These are phyloP conservation scores for Diutina neorugosa DNA, from an alignment of 1,139 yeast species.

Conservation along the genomic window DNA sequence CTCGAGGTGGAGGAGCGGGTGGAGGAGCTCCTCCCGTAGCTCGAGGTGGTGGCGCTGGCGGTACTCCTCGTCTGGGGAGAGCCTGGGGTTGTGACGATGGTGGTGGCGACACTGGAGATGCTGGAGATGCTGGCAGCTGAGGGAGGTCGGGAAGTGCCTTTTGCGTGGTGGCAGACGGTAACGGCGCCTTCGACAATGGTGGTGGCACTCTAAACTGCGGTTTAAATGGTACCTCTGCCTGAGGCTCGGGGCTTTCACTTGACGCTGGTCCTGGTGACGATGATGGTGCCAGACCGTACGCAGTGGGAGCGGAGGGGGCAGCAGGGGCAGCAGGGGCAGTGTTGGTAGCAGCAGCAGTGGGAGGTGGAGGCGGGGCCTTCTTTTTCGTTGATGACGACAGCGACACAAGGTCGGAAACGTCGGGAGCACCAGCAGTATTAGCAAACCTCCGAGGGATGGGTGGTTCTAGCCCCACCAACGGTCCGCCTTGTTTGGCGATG, in stretches of 20 bases:
- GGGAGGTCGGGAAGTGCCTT: slow-evolving; percentile 6
- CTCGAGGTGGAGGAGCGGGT: background rate
- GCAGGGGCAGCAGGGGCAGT: no score
- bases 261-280: slow-evolving; percentile 5
- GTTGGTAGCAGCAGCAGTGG: slow-evolving; percentile 8
- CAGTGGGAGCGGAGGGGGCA: no score
- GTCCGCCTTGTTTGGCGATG: slow-evolving; percentile 70
- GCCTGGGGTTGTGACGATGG: slow-evolving; percentile 7
- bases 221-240: slow-evolving; percentile 5
- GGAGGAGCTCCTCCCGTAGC: slow-evolving; percentile 11
- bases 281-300: slow-evolving; percentile 5
- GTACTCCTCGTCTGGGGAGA: slow-evolving; percentile 10
- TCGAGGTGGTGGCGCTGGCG: slow-evolving; percentile 10
- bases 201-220: slow-evolving; percentile 20
- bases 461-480: slow-evolving; percentile 75
- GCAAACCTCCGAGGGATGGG: slow-evolving; percentile 57
- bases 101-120: slow-evolving; percentile 6
- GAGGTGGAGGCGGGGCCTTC: slow-evolving; percentile 36
- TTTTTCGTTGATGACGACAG: slow-evolving; percentile 13
- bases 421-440: background rate
- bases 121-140: slow-evolving; percentile 4
- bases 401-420: background rate
- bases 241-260: background rate
- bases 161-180: slow-evolving; percentile 6
- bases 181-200: slow-evolving; percentile 7